phyloP scores from a whole-genome alignment of 2,329 filamentous ascomycete genomes.

The Metarhizium guizhouense region DNA sequence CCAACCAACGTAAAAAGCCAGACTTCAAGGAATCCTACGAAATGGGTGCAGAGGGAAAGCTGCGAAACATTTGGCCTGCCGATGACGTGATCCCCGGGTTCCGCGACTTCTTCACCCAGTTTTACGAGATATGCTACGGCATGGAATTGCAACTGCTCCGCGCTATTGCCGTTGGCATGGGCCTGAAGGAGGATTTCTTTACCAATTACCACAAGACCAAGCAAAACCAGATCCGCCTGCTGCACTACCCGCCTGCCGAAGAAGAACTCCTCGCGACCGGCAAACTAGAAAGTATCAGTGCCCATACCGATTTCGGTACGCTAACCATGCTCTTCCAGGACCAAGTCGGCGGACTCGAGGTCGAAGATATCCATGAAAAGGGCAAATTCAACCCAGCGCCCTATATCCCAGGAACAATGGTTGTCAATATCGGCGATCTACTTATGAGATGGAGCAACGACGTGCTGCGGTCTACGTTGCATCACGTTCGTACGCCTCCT shows the following conservation, averaged over 20 bases:
- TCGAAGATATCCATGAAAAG: conserved; percentile 27
- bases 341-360: conserved; percentile 34
- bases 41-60: conserved; percentile 24
- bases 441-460: conserved; percentile 31
- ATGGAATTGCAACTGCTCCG: conserved; percentile 67
- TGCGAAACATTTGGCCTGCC: conserved; percentile 16
- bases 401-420: conserved; percentile 22
- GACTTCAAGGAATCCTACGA: conserved; percentile 32
- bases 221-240: conserved; percentile 49
- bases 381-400: conserved; percentile 24
- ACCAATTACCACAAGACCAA: conserved; percentile 48
- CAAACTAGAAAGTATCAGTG: conserved; percentile 14
- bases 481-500: conserved; percentile 33
- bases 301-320: conserved; percentile 27
- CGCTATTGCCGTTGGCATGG: conserved; percentile 67
- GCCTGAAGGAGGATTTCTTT: conserved; percentile 59
- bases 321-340: conserved; percentile 41
- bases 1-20: conserved; percentile 18
- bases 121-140: conserved; percentile 60
- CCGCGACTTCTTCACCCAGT: conserved; percentile 32
- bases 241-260: conserved; percentile 38
- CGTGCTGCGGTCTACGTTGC: conserved; percentile 23
- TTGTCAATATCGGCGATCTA: conserved; percentile 30
- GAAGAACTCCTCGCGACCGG: conserved; percentile 17
- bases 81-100: conserved; percentile 13